These are phyloP conservation scores for Pleurotus pulmonarius DNA, from an alignment of 768 basidiomycete genomes.

Conservation along the genomic window DNA sequence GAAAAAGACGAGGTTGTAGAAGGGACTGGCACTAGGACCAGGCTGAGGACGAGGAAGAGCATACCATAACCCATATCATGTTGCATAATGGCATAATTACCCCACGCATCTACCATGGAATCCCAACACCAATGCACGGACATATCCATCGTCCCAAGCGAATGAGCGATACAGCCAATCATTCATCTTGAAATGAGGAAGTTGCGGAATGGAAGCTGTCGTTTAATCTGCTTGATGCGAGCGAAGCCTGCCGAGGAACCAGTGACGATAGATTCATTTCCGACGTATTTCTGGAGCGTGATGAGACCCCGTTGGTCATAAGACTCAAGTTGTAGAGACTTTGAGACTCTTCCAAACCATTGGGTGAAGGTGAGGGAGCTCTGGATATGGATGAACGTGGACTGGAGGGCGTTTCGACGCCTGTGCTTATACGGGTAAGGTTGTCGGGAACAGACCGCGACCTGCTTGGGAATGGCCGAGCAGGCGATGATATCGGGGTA, in stretches of 20 bases:
- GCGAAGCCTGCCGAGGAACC: constrained; percentile 33
- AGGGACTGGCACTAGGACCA: neutral
- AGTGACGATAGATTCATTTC: constrained; percentile 58
- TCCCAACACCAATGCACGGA: neutral
- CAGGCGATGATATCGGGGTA: constrained; percentile 16
- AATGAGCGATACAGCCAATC: neutral
- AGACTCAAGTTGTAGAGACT: constrained; percentile 15
- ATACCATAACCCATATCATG: neutral
- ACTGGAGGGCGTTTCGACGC: constrained; percentile 31
- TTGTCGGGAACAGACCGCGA: constrained; percentile 30
- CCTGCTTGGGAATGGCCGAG: constrained; percentile 32
- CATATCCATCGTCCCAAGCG: neutral
- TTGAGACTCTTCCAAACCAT: constrained; percentile 31
- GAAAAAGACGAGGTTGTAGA: neutral
- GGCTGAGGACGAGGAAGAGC: neutral
- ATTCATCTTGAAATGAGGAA: constrained; percentile 2
- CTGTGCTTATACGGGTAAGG: constrained; percentile 15
- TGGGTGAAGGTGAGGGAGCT: constrained; percentile 44
- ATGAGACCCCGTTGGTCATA: constrained; percentile 29
- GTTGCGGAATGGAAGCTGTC: neutral
- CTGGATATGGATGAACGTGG: constrained; percentile 37
- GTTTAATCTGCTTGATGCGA: constrained; percentile 5
- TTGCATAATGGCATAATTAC: neutral
- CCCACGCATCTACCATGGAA: neutral
- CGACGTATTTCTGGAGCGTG: constrained; percentile 66